Evolutionary conservation across 1,284 basidiomycete species (phyloP).

Genomic region (Peniophora sp.): DNA sequence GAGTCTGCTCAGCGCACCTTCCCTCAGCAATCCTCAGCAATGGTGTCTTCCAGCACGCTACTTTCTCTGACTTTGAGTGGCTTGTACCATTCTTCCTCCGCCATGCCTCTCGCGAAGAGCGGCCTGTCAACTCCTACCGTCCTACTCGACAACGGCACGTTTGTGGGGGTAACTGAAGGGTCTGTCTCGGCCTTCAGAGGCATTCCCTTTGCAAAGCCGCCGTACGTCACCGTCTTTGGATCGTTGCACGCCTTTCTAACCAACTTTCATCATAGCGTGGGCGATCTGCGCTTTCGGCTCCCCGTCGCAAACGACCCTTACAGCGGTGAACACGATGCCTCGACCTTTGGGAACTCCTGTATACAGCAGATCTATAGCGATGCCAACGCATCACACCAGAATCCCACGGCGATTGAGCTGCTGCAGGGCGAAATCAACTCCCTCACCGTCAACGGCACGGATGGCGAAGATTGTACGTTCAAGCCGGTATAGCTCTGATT

Average conservation of each 20-base stretch:
- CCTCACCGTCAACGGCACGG: conserved; percentile 3
- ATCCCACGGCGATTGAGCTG: neutral
- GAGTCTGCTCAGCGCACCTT: too few relatives aligned
- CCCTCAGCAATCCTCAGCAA: too few relatives aligned
- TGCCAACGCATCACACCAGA: conserved; percentile 1
- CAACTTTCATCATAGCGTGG: conserved; percentile 2
- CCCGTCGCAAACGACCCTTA: conserved; percentile 7
- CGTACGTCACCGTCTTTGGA: conserved; percentile 19
- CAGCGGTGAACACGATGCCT: conserved; percentile 5
- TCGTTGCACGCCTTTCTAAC: neutral
- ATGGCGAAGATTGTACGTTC: conserved; percentile 21
- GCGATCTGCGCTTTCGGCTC: conserved; percentile 1
- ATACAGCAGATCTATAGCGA: conserved; percentile 9
- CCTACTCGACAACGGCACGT: conserved; percentile 29
- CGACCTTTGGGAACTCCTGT: conserved; percentile 9
- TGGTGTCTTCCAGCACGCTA: too few relatives aligned
- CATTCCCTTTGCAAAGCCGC: conserved; percentile 19
- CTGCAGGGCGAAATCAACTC: conserved; percentile 16
- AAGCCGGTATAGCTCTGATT: conserved; percentile 26
- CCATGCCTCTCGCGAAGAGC: too few relatives aligned
- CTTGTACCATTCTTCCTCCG: too few relatives aligned
- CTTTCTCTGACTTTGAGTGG: too few relatives aligned
- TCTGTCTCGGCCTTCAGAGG: neutral
- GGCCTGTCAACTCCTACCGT: too few relatives aligned
- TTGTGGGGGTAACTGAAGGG: conserved; percentile 25